Conservation (phyloP, 306 rosid genomes). For the Lupinus albus region DNA sequence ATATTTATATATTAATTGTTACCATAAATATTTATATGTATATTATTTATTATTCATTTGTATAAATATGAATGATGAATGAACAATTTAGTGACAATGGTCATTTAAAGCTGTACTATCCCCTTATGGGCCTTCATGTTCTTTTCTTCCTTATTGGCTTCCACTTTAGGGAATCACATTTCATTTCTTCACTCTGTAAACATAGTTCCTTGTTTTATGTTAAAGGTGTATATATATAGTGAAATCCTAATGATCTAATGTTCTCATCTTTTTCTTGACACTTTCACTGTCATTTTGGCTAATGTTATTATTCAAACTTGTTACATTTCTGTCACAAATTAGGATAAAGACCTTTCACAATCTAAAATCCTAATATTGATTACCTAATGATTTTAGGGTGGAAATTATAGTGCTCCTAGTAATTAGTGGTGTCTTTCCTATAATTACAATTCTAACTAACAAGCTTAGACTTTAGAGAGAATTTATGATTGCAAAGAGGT, state of each 20-base stretch:
- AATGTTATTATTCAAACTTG: too few species aligned
- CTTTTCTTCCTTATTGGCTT: constrained; percentile 29
- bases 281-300: too few species aligned
- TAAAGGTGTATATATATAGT: constrained; percentile 6
- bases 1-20: too few species aligned
- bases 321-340: constrained; percentile 28
- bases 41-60: too few species aligned
- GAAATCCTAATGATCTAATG: not conserved
- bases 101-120: constrained; percentile 41
- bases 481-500: constrained; percentile 19
- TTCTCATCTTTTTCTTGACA: too few species aligned
- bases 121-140: not conserved
- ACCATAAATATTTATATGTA: too few species aligned
- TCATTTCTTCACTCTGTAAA: constrained; percentile 1
- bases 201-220: not conserved
- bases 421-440: constrained; percentile 14
- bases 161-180: constrained; percentile 29
- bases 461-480: not conserved
- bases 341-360: constrained; percentile 22
- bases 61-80: too few species aligned
- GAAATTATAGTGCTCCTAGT: constrained; percentile 30
- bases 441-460: constrained; percentile 35
- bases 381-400: constrained; percentile 29
- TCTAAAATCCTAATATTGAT: constrained; percentile 41
- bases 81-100: too few species aligned